A percentile compares a stretch with the other conserved stretches of the same genome.
Conservation (phyloP, 345 rosid genomes). For the Abelmoschus esculentus region DNA sequence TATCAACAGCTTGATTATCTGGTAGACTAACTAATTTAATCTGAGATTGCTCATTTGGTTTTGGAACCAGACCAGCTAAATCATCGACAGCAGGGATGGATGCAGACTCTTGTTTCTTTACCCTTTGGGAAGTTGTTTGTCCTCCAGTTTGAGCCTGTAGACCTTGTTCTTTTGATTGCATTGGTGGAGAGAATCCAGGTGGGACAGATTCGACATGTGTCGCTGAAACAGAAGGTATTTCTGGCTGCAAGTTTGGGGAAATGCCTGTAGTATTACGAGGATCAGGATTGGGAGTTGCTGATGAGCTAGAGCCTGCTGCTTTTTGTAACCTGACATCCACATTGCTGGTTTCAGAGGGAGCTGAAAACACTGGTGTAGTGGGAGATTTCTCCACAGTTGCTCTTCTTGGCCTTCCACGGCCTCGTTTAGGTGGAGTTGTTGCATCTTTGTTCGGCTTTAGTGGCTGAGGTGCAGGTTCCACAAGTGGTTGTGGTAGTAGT, state of each 20-base stretch:
- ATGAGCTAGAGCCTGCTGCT: constrained; percentile 27
- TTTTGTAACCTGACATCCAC: constrained; percentile 28
- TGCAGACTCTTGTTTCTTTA: constrained; percentile 30
- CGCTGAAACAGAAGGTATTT: constrained; percentile 20
- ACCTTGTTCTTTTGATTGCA: constrained; percentile 30
- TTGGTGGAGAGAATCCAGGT: constrained; percentile 19
- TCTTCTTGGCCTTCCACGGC: constrained; percentile 93
- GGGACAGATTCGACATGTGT: constrained; percentile 28
- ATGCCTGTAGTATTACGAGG: constrained; percentile 20
- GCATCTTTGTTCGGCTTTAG: constrained; percentile 41
- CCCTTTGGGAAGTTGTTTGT: constrained; percentile 38
- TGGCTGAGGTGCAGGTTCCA: constrained; percentile 20
- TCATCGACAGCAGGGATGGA: constrained; percentile 19
- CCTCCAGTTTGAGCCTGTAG: constrained; percentile 22
- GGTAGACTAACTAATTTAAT: constrained; percentile 21
- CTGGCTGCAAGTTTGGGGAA: constrained; percentile 22
- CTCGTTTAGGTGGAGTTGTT: constrained; percentile 74
- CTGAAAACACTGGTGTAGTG: constrained; percentile 19
- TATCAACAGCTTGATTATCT: constrained; percentile 15
- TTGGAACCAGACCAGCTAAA: constrained; percentile 21
- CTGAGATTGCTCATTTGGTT: constrained; percentile 24
- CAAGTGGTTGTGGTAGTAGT: constrained; percentile 13
- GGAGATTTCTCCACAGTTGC: constrained; percentile 41
- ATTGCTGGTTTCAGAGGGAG: constrained; percentile 27
- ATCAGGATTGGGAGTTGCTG: constrained; percentile 18